Conservation (phyloP, 2,329 filamentous ascomycete species). For the Pestalotiopsis sp. region DNA sequence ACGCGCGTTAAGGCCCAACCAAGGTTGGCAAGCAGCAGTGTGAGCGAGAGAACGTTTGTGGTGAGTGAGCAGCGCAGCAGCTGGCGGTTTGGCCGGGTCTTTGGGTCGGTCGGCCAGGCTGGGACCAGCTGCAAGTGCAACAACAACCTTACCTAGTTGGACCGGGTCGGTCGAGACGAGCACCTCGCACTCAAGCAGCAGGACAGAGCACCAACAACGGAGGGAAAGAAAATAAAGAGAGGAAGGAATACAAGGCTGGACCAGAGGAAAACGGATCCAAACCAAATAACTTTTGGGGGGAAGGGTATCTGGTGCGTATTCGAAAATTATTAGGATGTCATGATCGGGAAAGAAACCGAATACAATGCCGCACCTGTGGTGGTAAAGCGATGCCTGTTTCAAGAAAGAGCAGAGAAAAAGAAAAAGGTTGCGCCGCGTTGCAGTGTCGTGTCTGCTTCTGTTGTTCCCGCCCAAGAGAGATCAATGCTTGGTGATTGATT, state of each 20-base stretch:
- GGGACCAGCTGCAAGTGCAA: neutral
- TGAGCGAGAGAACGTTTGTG: neutral
- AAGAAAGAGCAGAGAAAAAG: neutral
- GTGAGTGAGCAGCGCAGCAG: neutral
- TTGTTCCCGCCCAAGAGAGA: neutral
- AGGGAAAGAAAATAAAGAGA: neutral
- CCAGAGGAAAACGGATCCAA: neutral
- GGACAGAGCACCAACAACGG: neutral
- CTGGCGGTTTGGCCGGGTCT: neutral
- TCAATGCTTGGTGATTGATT: neutral
- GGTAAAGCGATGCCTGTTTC: slow-evolving; percentile 7
- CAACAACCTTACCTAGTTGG: neutral
- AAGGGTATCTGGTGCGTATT: neutral
- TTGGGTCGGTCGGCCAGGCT: neutral
- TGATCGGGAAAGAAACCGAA: slow-evolving; percentile 10
- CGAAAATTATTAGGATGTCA: slow-evolving; percentile 12
- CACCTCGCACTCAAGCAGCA: too few species aligned
- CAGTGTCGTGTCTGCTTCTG: neutral
- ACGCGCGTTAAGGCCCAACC: slow-evolving; percentile 16
- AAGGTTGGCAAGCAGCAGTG: slow-evolving; percentile 1
- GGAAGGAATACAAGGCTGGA: neutral
- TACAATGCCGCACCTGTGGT: neutral
- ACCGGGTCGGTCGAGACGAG: neutral
- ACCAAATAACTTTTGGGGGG: neutral
- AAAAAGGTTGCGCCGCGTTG: neutral